These are phyloP conservation scores for Aspergillus ochraceoroseus DNA, from an alignment of 2,329 filamentous ascomycete species.

Conservation along the genomic window DNA sequence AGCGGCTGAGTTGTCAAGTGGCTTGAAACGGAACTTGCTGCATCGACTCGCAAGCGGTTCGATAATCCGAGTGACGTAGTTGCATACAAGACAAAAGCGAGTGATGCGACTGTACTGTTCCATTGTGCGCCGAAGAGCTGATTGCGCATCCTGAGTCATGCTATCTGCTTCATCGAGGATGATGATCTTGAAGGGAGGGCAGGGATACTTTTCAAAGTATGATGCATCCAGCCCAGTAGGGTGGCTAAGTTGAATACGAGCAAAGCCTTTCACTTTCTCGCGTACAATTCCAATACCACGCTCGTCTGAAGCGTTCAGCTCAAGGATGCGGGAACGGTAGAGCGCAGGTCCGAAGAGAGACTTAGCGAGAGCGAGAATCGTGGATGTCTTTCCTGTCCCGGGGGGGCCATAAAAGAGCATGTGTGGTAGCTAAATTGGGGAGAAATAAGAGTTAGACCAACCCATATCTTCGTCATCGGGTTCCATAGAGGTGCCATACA, in stretches of 20 bases:
- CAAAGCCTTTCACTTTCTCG: conserved; percentile 98
- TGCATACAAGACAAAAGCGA: conserved; percentile 94
- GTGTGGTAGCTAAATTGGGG: conserved; percentile 66
- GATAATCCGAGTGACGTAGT: conserved; percentile 97
- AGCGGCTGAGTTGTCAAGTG: conserved; percentile 80
- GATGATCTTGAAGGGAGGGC: conserved; percentile 97
- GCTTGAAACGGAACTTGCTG: conserved; percentile 97
- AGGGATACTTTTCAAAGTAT: conserved; percentile 69
- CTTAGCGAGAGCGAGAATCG: conserved; percentile 92
- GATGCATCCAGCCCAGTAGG: conserved; percentile 62
- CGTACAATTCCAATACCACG: conserved; percentile 95
- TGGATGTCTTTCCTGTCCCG: conserved; percentile 96
- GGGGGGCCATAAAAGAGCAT: conserved; percentile 99
- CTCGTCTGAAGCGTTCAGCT: conserved; percentile 98
- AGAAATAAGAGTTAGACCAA: conserved; percentile 2
- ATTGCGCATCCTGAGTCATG: conserved; percentile 98
- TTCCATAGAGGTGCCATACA: conserved; percentile 43
- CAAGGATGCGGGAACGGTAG: conserved; percentile 88
- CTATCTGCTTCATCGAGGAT: conserved; percentile 97
- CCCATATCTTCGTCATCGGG: neutral
- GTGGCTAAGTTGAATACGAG: conserved; percentile 86
- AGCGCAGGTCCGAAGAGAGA: conserved; percentile 95
- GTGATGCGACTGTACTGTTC: conserved; percentile 97
- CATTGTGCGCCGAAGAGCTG: conserved; percentile 89
- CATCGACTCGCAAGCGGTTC: conserved; percentile 90